These are phyloP conservation scores for Acanthochlamys bracteata DNA, from an alignment of 106 monocot species.

Conservation along the genomic window DNA sequence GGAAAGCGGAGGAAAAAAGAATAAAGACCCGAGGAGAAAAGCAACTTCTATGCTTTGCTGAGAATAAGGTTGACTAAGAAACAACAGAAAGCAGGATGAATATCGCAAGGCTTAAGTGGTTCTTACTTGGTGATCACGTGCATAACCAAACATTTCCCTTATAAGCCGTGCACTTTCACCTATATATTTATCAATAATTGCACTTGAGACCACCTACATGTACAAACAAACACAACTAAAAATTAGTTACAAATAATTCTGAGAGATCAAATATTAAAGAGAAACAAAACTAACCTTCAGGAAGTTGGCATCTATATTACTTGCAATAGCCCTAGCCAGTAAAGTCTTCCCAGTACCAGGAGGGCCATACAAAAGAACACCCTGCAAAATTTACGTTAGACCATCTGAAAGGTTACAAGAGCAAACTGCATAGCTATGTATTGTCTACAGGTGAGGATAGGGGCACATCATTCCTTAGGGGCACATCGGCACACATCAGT, in stretches of 20 bases:
- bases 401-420: background rate
- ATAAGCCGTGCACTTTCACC: constrained; percentile 90
- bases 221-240: background rate
- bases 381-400: constrained; percentile 28
- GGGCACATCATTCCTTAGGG: too few species aligned
- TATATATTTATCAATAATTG: constrained; percentile 92
- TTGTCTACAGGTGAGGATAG: too few species aligned
- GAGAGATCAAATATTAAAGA: background rate
- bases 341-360: constrained; percentile 93
- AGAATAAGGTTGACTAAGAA: background rate
- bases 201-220: constrained; percentile 85
- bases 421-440: background rate
- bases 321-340: constrained; percentile 86
- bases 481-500: too few species aligned
- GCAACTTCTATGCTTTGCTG: too few species aligned
- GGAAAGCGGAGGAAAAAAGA: too few species aligned
- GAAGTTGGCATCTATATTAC: constrained; percentile 92
- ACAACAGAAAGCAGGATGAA: background rate
- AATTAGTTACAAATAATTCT: background rate
- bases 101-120: background rate
- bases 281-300: constrained; percentile 53
- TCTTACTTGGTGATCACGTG: constrained; percentile 72
- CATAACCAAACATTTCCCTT: constrained; percentile 91
- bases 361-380: constrained; percentile 89
- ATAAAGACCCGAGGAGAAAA: too few species aligned